A percentile compares a stretch with the other conserved stretches of the same genome.
Conservation (phyloP, 2,329 filamentous ascomycete species). For the Paraphaeosphaeria sporulosa region DNA sequence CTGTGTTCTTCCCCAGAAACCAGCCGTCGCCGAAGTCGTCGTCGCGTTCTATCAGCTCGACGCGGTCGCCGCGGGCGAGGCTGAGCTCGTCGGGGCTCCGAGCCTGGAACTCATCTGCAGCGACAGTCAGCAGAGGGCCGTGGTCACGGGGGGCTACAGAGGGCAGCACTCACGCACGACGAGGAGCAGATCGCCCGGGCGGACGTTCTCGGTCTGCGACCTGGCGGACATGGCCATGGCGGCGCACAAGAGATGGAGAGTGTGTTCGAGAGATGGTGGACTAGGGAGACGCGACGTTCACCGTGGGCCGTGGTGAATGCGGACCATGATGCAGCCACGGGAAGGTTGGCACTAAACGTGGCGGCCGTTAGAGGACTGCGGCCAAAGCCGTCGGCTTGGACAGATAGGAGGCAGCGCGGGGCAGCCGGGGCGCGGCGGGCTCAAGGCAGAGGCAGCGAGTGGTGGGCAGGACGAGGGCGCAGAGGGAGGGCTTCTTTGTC, state of each 20-base stretch:
- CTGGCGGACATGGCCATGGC: conserved; percentile 47
- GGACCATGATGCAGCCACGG: conserved; percentile 22
- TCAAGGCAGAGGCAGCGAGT: not conserved
- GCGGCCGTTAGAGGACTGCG: conserved; percentile 14
- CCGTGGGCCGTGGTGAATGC: conserved; percentile 21
- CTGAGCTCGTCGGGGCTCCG: conserved; percentile 93
- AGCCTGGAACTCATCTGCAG: conserved; percentile 85
- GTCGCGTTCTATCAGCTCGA: conserved; percentile 83
- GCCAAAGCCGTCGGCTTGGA: conserved; percentile 2
- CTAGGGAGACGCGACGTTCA: conserved; percentile 25
- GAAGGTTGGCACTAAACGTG: conserved; percentile 23
- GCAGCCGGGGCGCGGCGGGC: not conserved
- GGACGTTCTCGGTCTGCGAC: conserved; percentile 58
- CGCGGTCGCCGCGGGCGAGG: conserved; percentile 81
- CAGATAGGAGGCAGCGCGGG: conserved; percentile 1
- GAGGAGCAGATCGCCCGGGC: conserved; percentile 71
- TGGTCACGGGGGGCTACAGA: not conserved
- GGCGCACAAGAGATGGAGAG: conserved; percentile 13
- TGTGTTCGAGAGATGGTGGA: conserved; percentile 1
- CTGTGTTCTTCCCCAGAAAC: conserved; percentile 79
- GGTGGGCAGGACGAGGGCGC: not conserved
- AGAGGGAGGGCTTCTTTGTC: not conserved
- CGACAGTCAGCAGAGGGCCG: conserved; percentile 17
- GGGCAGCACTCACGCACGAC: conserved; percentile 71
- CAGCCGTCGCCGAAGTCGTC: conserved; percentile 90